phyloP scores from a whole-genome alignment of 2,329 filamentous ascomycete genomes.

The Alternaria incomplexa region DNA sequence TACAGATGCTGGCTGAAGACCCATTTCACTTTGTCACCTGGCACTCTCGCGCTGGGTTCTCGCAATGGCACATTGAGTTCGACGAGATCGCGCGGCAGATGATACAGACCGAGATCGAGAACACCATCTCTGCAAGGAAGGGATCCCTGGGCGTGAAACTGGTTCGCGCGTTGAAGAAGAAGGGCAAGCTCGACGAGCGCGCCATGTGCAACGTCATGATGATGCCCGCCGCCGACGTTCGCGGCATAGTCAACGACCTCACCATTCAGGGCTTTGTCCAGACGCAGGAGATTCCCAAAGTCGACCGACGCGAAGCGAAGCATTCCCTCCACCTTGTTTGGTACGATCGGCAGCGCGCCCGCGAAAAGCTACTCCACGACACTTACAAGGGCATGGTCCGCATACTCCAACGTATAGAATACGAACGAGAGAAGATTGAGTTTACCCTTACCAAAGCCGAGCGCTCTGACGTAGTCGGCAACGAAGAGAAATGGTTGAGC shows the following conservation, averaged over 20 bases:
- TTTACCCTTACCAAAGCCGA: constrained; percentile 81
- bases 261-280: constrained; percentile 87
- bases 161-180: constrained; percentile 81
- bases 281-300: constrained; percentile 91
- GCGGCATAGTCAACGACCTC: constrained; percentile 82
- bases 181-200: constrained; percentile 95
- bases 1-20: constrained; percentile 74
- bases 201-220: constrained; percentile 80
- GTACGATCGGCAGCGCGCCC: constrained; percentile 78
- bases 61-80: constrained; percentile 86
- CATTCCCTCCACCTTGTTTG: constrained; percentile 92
- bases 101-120: constrained; percentile 79
- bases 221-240: constrained; percentile 83
- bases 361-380: constrained; percentile 74
- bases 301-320: constrained; percentile 79
- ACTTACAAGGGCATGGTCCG: constrained; percentile 90
- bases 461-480: constrained; percentile 82
- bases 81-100: constrained; percentile 72
- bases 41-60: constrained; percentile 66
- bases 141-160: constrained; percentile 79
- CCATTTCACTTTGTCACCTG: constrained; percentile 70
- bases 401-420: constrained; percentile 77
- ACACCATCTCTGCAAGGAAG: constrained; percentile 77
- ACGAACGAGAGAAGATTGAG: constrained; percentile 74
- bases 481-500: constrained; percentile 80